Conservation (phyloP, 129 eudicot species). For the Flaveria sonorensis region DNA sequence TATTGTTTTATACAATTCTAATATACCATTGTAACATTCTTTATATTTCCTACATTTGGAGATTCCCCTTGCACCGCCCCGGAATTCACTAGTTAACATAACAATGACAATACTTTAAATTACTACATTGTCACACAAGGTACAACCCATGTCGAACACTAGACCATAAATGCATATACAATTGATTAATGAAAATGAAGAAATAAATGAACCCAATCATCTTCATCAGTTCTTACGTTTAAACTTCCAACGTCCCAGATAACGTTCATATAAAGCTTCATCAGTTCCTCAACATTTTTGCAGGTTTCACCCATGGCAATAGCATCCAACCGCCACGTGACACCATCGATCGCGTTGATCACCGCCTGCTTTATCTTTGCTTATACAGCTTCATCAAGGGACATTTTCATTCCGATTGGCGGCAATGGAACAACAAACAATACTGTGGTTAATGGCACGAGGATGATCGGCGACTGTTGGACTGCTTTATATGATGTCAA, state of each 20-base stretch:
- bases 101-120: not conserved
- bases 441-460: not conserved
- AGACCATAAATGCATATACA: not conserved
- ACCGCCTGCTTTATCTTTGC: not conserved
- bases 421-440: constrained; percentile 8
- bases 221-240: not conserved
- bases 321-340: not conserved
- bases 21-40: too few relatives aligned
- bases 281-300: not conserved
- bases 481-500: constrained; percentile 8
- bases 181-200: not conserved
- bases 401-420: not conserved
- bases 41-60: too few relatives aligned
- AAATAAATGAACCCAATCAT: not conserved
- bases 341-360: not conserved
- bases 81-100: too few relatives aligned
- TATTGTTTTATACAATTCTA: too few relatives aligned
- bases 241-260: not conserved
- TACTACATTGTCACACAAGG: not conserved
- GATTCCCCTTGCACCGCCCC: too few relatives aligned
- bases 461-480: not conserved
- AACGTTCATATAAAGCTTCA: constrained; percentile 5
- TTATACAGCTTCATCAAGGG: constrained; percentile 3
- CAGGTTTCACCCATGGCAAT: not conserved
- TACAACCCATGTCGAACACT: not conserved